Evolutionary conservation across 2,329 filamentous ascomycete genomes (phyloP), one percentile per base, ranked within the genome.

Genomic region (Fusarium sp.): DNA sequence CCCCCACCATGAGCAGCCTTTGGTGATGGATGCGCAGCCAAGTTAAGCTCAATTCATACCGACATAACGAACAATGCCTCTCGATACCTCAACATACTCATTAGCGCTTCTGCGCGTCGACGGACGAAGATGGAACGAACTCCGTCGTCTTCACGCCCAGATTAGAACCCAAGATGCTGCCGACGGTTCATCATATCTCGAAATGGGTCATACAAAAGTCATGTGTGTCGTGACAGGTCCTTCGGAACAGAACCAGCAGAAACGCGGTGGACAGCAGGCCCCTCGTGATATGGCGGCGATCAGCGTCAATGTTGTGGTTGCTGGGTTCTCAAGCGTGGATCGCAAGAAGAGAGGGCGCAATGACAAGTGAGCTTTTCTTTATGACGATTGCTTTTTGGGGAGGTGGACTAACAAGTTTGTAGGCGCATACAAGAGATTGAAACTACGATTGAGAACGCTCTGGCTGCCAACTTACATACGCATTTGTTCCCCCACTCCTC

Each of bases 161-260:
- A 94, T 99, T 77, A 92, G 91, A 67, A 98, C 94, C 2, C 96
- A 98, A 81, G 91, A 94, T 65, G 91, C 94, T 51, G 94, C 94
- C 58, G 96, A 98, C 75, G 96, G 96, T 37, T 97, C 93, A 45
- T 93, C 91, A 66, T 97, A 97, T 81, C 89, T 98, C 62, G 93
- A 97, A 79, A 97, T 97, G 91, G 96, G 96, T 75, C 97, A 98
- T 82, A 99, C 96, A 23, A 96, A 97, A 78, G 91, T 99, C 73
- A 93, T 98, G 81, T 98, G 95, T 81, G 93, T 94, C 25, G 90
- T 99, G 49, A 89, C 90, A 3, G 96, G 96, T 0, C 96, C 96
- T 0, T 89, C 88, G 39, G 96, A 99, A 81, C 81, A 82, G 55
- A 80, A 81, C 65, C 72, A 74, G 65, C 76, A 77, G 30, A 74